These are phyloP conservation scores for Gynochthodes officinalis DNA, from an alignment of 257 asterid genomes.

Conservation along the genomic window DNA sequence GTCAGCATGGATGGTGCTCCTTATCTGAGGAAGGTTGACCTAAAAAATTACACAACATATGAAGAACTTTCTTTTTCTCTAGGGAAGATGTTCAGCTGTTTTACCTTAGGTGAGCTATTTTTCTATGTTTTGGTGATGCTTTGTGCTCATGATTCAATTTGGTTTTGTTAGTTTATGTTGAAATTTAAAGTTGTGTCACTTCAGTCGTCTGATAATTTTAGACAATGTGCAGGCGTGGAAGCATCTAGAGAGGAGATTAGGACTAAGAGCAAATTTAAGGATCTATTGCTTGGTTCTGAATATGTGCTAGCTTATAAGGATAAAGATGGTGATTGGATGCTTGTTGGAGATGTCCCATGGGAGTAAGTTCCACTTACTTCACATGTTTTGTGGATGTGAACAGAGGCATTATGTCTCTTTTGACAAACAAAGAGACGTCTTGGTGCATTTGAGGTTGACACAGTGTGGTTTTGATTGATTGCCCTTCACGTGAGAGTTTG, in stretches of 20 bases:
- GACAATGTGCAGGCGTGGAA: slow-evolving; percentile 12
- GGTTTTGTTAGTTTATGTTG: not conserved
- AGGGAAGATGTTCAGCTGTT: slow-evolving; percentile 89
- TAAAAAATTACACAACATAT: slow-evolving; percentile 59
- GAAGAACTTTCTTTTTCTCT: slow-evolving; percentile 78
- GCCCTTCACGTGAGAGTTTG: too few species aligned
- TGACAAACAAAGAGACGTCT: too few species aligned
- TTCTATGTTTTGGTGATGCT: not conserved
- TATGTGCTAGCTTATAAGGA: slow-evolving; percentile 44
- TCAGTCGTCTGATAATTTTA: slow-evolving; percentile 1
- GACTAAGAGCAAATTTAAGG: slow-evolving; percentile 61
- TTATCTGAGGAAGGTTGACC: slow-evolving; percentile 86
- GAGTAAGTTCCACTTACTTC: slow-evolving; percentile 24
- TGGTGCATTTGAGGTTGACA: too few species aligned
- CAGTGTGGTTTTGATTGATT: too few species aligned
- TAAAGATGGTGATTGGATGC: slow-evolving; percentile 42
- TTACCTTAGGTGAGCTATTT: slow-evolving; percentile 40
- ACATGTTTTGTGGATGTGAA: too few species aligned
- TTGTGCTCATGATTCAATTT: not conserved
- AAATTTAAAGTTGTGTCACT: not conserved
- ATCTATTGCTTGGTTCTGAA: slow-evolving; percentile 64
- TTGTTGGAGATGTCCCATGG: slow-evolving; percentile 39
- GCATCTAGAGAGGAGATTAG: slow-evolving; percentile 32
- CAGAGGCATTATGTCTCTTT: too few species aligned
- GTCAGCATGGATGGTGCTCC: slow-evolving; percentile 98